Base-by-base conservation (phyloP, 352 stramenopile species). In the Globisporangium echinulatum region DNA sequence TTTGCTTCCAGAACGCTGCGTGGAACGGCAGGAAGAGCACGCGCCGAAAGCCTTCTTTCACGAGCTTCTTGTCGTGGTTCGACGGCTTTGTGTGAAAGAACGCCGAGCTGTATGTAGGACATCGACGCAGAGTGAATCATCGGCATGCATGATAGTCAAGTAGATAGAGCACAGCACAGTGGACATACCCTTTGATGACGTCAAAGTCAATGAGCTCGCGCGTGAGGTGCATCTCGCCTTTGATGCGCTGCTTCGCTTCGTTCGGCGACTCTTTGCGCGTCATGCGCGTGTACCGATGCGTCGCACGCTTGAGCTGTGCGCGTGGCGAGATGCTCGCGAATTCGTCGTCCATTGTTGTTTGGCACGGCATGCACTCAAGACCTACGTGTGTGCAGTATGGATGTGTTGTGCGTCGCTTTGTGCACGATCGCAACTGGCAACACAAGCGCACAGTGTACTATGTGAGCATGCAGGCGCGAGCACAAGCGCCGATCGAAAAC, bases 161-260 rank as follows among this genome's bases (percentile, higher is more conserved):
- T 25, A 17, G 54, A 40, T 40, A 37, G 48, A 19, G 3, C 36
- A 7, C 66, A 55, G 25, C 54, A 46, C 17, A 38, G 38, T 19
- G 39, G 42, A 69, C 70, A 17, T 54, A 89, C 78, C 82, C 85
- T 78, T 94, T 94, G 57, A 94, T 92, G 49, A 92, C 69, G 58
- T 94, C 85, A 64, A 92, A 91, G 74, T 94, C 85, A 50, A 94
- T 91, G 52, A 94, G 77, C 53, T 94, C 84, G 48, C 78, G 75
- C 44, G 64, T 84, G 49, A 87, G 67, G 59, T 88, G 73, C 48
- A 85, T 74, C 53, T 89, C 79, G 61, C 65, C 77, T 54, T 82
- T 84, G 46, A 78, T 63, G 3, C 77, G 76, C 48, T 73, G 58
- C 54, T 73, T 74, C 50, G 71, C 54, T 17, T 71, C 66, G 39